Conservation (phyloP, 2,329 filamentous ascomycete species). For the Neofusicoccum kwambonambiense region DNA sequence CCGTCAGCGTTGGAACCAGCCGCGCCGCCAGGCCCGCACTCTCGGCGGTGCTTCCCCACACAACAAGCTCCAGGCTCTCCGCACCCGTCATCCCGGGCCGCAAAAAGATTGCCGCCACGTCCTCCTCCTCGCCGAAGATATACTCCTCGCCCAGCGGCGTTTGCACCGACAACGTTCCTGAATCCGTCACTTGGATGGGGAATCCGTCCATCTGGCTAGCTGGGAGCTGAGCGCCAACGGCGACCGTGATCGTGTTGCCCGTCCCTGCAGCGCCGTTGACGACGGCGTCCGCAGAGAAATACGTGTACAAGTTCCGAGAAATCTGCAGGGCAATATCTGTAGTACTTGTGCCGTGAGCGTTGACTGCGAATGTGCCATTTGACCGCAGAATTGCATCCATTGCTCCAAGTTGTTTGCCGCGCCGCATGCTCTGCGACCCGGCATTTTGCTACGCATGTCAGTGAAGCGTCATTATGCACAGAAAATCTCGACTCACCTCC, state of each 20-base stretch:
- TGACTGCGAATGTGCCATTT: slow-evolving; percentile 46
- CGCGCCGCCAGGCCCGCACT: slow-evolving; percentile 52
- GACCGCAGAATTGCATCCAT: slow-evolving; percentile 56
- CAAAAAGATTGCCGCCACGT: slow-evolving; percentile 53
- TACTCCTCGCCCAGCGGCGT: slow-evolving; percentile 22
- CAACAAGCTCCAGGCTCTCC: slow-evolving; percentile 53
- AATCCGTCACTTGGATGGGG: slow-evolving; percentile 30
- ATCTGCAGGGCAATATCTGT: slow-evolving; percentile 51
- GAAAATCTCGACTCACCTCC: neutral
- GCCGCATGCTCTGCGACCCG: slow-evolving; percentile 27
- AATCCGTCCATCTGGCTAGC: slow-evolving; percentile 24
- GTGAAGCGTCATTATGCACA: slow-evolving; percentile 18
- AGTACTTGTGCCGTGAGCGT: slow-evolving; percentile 30
- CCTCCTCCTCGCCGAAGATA: slow-evolving; percentile 32
- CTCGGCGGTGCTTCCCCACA: slow-evolving; percentile 54
- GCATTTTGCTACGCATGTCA: neutral
- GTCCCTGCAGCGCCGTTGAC: slow-evolving; percentile 29
- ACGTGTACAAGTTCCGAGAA: slow-evolving; percentile 58
- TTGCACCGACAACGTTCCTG: neutral
- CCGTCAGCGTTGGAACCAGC: slow-evolving; percentile 56
- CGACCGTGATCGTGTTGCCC: slow-evolving; percentile 50
- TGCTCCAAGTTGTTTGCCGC: slow-evolving; percentile 51
- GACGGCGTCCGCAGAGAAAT: slow-evolving; percentile 54
- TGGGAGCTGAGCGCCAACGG: slow-evolving; percentile 29
- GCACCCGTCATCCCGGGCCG: slow-evolving; percentile 36